These are phyloP conservation scores for Aschersonia sp. DNA, from an alignment of 2,329 filamentous ascomycete genomes.

Conservation along the genomic window DNA sequence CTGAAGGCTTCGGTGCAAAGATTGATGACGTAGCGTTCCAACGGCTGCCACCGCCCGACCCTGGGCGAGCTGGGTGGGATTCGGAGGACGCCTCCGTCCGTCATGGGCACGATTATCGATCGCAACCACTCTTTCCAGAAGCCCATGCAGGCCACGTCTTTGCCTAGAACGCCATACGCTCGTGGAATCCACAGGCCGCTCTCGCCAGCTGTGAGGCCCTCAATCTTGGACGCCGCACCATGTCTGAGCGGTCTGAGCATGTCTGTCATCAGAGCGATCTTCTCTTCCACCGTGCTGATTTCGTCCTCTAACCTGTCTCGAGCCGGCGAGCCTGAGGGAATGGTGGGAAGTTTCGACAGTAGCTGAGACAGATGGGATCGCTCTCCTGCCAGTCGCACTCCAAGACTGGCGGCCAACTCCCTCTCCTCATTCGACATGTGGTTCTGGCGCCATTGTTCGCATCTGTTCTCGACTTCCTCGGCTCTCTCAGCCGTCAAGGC, in stretches of 20 bases:
- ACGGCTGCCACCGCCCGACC: conserved; percentile 86
- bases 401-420: conserved; percentile 82
- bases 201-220: conserved; percentile 87
- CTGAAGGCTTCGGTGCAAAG: conserved; percentile 90
- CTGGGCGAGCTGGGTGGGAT: conserved; percentile 81
- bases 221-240: conserved; percentile 91
- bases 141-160: conserved; percentile 66
- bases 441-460: conserved; percentile 69
- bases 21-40: conserved; percentile 95
- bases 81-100: conserved; percentile 66
- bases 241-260: conserved; percentile 84
- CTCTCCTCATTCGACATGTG: conserved; percentile 86
- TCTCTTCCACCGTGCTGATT: conserved; percentile 92
- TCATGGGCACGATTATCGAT: conserved; percentile 91
- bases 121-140: conserved; percentile 99
- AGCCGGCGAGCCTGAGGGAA: conserved; percentile 65
- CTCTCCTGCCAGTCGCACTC: conserved; percentile 74
- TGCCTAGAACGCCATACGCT: conserved; percentile 82
- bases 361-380: conserved; percentile 81
- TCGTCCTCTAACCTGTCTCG: conserved; percentile 82
- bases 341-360: conserved; percentile 65
- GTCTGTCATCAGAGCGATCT: conserved; percentile 93
- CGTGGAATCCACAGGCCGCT: conserved; percentile 92
- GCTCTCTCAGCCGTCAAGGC: conserved; percentile 71
- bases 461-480: conserved; percentile 69